phyloP scores from a whole-genome alignment of 805 yeast genomes.

The Saccharomycopsis fibuligera region DNA sequence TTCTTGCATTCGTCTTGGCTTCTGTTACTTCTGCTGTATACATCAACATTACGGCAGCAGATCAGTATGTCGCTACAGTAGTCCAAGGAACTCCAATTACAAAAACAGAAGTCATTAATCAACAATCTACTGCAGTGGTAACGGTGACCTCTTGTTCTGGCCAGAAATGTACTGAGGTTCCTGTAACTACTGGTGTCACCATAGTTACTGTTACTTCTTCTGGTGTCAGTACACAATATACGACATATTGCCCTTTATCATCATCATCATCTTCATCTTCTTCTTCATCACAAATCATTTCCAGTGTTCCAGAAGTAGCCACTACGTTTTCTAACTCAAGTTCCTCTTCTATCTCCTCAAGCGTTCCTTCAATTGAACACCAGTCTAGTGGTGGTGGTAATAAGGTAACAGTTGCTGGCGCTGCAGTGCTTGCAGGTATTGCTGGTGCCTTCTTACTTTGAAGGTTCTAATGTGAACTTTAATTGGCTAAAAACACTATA shows the following conservation, averaged over 20 bases:
- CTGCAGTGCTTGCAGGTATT: background rate
- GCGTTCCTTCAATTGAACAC: background rate
- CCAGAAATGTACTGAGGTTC: conserved; percentile 20
- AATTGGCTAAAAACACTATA: too few species aligned
- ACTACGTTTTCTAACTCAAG: too few species aligned
- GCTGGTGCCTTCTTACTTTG: background rate
- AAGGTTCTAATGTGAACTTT: background rate
- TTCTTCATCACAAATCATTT: too few species aligned
- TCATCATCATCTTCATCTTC: conserved; percentile 12
- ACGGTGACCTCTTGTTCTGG: conserved; percentile 21
- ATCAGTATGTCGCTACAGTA: conserved; percentile 24
- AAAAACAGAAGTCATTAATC: conserved; percentile 22
- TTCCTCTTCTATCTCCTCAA: conserved; percentile 6
- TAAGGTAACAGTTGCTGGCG: background rate
- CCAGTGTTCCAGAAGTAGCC: background rate
- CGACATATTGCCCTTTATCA: conserved; percentile 27
- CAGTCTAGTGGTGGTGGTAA: background rate
- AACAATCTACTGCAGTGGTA: conserved; percentile 24
- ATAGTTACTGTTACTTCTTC: conserved; percentile 23
- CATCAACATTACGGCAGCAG: conserved; percentile 16
- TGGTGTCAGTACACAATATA: conserved; percentile 24
- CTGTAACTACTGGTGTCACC: conserved; percentile 25
- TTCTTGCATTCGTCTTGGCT: conserved; percentile 14
- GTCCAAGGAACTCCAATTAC: conserved; percentile 27
- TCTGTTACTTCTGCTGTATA: conserved; percentile 15